Evolutionary conservation across 2,329 filamentous ascomycete species (phyloP).

Genomic region (Microcyclosporella mali): DNA sequence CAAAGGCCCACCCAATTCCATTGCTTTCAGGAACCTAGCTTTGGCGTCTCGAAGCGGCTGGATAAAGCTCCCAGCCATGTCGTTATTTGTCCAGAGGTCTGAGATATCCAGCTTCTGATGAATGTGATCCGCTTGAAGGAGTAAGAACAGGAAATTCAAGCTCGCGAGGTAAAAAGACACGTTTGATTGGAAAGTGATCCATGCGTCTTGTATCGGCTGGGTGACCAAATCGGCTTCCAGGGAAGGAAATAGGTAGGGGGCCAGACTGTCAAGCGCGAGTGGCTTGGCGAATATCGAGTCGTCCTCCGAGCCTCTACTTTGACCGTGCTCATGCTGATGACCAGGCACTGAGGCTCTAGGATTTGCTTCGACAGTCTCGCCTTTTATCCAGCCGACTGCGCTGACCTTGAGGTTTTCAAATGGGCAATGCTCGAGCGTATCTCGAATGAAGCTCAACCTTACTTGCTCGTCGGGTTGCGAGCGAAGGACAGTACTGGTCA

Average conservation of each 20-base stretch:
- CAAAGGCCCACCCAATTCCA: conserved; percentile 34
- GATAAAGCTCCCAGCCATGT: conserved; percentile 39
- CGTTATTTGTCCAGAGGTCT: conserved; percentile 36
- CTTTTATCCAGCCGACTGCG: conserved; percentile 56
- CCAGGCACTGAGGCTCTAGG: conserved; percentile 20
- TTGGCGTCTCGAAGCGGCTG: conserved; percentile 37
- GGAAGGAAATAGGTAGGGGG: conserved; percentile 49
- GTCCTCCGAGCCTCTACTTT: conserved; percentile 3
- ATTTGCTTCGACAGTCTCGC: conserved; percentile 50
- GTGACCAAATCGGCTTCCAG: conserved; percentile 39
- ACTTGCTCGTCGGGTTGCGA: conserved; percentile 48
- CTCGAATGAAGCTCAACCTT: conserved; percentile 49
- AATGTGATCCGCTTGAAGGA: conserved; percentile 46
- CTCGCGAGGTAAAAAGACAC: conserved; percentile 50
- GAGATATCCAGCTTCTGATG: conserved; percentile 43
- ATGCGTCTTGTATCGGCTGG: conserved; percentile 34
- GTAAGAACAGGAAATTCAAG: conserved; percentile 54
- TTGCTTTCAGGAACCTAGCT: conserved; percentile 32
- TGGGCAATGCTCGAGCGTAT: conserved; percentile 49
- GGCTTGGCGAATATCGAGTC: conserved; percentile 44
- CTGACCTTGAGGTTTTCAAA: conserved; percentile 51
- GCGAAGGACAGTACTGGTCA: conserved; percentile 45
- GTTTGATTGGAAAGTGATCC: conserved; percentile 46
- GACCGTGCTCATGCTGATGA: conserved; percentile 12
- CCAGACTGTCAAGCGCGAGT: conserved; percentile 42